Conservation (phyloP, 2,329 filamentous ascomycete species). For the Xylaria sp. region DNA sequence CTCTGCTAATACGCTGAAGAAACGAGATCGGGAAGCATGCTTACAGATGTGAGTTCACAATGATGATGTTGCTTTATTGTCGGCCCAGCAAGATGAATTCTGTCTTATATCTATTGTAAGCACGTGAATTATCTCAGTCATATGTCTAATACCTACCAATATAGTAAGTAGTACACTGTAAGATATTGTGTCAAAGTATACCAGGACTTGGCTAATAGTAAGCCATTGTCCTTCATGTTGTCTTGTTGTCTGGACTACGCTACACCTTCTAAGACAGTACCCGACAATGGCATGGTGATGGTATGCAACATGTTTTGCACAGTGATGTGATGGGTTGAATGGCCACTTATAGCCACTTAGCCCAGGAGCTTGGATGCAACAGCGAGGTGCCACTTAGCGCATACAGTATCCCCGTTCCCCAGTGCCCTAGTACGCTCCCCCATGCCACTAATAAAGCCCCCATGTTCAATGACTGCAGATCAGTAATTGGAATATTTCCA, state of each 20-base stretch:
- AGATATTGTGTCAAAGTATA: not conserved
- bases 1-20: not conserved
- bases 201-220: not conserved
- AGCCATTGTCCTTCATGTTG: not conserved
- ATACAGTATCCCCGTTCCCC: not conserved
- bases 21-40: not conserved
- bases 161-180: not conserved
- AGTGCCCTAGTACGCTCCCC: not conserved
- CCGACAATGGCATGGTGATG: too few relatives aligned
- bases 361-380: not conserved
- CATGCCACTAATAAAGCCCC: not conserved
- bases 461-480: slow-evolving; percentile 24
- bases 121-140: too few relatives aligned
- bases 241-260: too few relatives aligned
- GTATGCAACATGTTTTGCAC: not conserved
- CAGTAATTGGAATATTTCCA: slow-evolving; percentile 28
- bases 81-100: too few relatives aligned
- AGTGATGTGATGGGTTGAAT: not conserved
- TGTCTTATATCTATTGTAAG: too few relatives aligned
- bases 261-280: not conserved
- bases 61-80: not conserved
- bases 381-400: slow-evolving; percentile 8
- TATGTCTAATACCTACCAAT: too few relatives aligned
- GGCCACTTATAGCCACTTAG: not conserved
- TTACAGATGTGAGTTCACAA: not conserved